Conservation (phyloP, 2,329 filamentous ascomycete species). For the Stromatinia cepivora region DNA sequence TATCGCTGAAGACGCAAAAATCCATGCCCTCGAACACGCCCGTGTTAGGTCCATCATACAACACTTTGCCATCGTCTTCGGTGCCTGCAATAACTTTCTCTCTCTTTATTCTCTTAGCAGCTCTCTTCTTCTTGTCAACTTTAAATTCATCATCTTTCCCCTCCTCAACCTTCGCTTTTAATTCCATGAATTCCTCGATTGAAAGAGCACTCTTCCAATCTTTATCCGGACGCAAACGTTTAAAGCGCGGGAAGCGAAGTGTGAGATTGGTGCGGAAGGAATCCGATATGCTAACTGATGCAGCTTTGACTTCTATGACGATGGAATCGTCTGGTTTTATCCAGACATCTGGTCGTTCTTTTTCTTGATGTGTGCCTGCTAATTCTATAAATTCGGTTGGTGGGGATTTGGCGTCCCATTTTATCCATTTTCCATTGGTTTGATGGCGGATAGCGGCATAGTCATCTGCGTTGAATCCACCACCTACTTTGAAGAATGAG, state of each 20-base stretch:
- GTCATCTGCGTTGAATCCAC: constrained; percentile 81
- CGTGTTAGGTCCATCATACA: constrained; percentile 58
- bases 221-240: constrained; percentile 77
- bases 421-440: constrained; percentile 88
- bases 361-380: constrained; percentile 69
- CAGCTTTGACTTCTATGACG: constrained; percentile 85
- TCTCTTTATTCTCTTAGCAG: constrained; percentile 64
- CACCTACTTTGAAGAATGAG: constrained; percentile 99
- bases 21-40: constrained; percentile 72
- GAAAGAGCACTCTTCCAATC: constrained; percentile 79
- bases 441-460: constrained; percentile 79
- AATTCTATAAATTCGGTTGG: constrained; percentile 79
- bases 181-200: constrained; percentile 71
- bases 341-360: constrained; percentile 86
- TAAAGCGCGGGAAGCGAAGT: constrained; percentile 88
- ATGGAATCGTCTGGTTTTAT: constrained; percentile 87
- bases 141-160: constrained; percentile 76
- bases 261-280: constrained; percentile 77
- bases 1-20: constrained; percentile 83
- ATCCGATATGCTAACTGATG: constrained; percentile 71
- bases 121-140: constrained; percentile 63
- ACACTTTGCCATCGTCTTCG: constrained; percentile 50
- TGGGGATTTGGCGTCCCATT: constrained; percentile 77
- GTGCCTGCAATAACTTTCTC: constrained; percentile 73
- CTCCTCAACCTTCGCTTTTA: constrained; percentile 69